phyloP scores from a whole-genome alignment of 805 yeast species.

The Grigorovia humatica region DNA sequence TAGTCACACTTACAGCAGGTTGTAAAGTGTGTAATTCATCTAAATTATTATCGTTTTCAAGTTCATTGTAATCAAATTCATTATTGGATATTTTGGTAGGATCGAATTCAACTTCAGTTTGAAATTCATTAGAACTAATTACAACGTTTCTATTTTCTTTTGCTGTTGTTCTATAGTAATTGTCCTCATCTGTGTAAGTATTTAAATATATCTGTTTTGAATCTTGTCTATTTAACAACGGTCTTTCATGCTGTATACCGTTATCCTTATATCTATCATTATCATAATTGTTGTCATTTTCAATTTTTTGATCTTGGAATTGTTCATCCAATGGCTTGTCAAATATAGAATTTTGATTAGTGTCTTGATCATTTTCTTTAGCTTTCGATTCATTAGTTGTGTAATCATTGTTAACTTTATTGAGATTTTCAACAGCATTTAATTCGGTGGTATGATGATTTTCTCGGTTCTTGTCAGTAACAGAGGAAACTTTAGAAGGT shows the following conservation, averaged over 20 bases:
- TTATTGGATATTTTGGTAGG: not conserved
- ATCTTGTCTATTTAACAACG: not conserved
- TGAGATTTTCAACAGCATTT: too few relatives aligned
- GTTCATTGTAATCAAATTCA: not conserved
- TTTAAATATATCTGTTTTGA: not conserved
- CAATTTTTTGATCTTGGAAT: not conserved
- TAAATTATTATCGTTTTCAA: not conserved
- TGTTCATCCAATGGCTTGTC: not conserved
- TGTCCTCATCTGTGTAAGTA: too few relatives aligned
- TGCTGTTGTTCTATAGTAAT: too few relatives aligned
- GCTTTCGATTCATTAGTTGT: too few relatives aligned
- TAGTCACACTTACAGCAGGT: constrained; percentile 13
- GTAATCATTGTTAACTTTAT: too few relatives aligned
- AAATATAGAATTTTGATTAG: too few relatives aligned
- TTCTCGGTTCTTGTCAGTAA: too few relatives aligned
- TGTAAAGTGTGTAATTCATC: constrained; percentile 8
- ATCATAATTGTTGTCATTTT: too few relatives aligned
- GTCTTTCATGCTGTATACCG: not conserved
- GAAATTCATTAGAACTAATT: not conserved
- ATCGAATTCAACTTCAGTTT: not conserved
- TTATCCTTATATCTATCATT: not conserved
- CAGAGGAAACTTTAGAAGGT: not conserved
- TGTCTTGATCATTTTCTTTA: too few relatives aligned
- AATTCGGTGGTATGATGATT: too few relatives aligned
- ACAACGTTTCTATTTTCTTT: too few relatives aligned